Evolutionary conservation across 2,329 filamentous ascomycete genomes (phyloP), one percentile per base, ranked within the genome.

Genomic region (Colletotrichum tamarilloi): DNA sequence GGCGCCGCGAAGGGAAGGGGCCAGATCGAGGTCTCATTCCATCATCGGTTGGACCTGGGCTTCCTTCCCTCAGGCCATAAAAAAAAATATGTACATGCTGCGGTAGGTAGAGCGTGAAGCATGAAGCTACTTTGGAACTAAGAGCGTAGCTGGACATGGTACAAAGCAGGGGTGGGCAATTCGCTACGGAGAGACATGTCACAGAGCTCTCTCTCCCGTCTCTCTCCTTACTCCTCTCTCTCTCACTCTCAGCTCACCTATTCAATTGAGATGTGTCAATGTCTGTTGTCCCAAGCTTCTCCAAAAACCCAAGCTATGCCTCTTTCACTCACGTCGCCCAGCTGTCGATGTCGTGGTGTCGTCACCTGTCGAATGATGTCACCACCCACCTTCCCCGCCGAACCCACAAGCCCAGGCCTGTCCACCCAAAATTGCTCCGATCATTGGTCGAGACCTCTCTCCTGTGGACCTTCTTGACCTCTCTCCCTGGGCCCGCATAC

Each of bases 291-390:
- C 62, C 62, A 65, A 46, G 62, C 62, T 57, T 65, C 26, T 30
- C 22, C 46, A 12, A 38, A 35, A 19, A 42, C 46, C 35, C 28
- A 28, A 24, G 62, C 68, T 52, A 70, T 67, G 62, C 62, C 63
- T 26, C 62, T 65, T 65, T 65, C 62, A 22, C 30, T 38, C 52
- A 24, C 38, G 24, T 26, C 42, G 42, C 42, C 28, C 52, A 57
- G 32, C 53, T 35, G 62, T 65, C 52, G 52, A 53, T 46, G 67
- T 62, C 56, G 71, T 72, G 69, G 76, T 81, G 80, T 82, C 81
- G 79, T 80, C 77, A 81, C 80, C 79, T 79, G 80, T 78, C 72
- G 75, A 74, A 83, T 84, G 83, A 84, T 83, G 83, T 84, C 83
- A 84, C 81, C 81, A 84, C 80, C 78, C 77, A 69, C 28, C n/a